These are phyloP conservation scores for Yarrowia deformans DNA, from an alignment of 805 yeast genomes.

Conservation along the genomic window DNA sequence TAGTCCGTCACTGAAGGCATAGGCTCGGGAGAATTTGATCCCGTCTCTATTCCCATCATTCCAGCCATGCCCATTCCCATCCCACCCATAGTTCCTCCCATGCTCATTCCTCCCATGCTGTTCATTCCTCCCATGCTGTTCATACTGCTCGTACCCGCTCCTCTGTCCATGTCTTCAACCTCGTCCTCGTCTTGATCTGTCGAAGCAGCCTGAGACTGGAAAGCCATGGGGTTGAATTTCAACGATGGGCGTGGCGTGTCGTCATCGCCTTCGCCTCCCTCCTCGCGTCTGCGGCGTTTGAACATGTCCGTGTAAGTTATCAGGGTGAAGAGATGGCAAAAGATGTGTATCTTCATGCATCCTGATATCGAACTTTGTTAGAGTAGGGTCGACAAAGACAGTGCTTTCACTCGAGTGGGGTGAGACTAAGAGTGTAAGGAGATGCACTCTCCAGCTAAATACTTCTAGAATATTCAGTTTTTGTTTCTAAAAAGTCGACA, in stretches of 20 bases:
- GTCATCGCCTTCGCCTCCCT: constrained; percentile 1
- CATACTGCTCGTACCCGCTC: not conserved
- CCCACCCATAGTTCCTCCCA: not conserved
- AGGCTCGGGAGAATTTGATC: not conserved
- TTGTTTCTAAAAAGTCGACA: no score
- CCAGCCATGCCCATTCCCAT: constrained; percentile 7
- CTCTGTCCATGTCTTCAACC: not conserved
- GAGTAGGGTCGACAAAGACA: no score
- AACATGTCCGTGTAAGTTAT: constrained; percentile 1
- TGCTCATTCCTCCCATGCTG: constrained; percentile 2
- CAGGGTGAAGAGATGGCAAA: not conserved
- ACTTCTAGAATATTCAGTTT: no score
- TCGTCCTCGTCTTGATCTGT: not conserved
- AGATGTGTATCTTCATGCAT: not conserved
- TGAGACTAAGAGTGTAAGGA: no score
- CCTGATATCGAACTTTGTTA: constrained; percentile 6
- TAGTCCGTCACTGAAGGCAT: constrained; percentile 29
- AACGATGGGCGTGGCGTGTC: constrained; percentile 13
- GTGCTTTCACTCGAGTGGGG: no score
- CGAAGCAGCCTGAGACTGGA: not conserved
- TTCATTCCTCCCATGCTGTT: not conserved
- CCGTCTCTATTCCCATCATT: not conserved
- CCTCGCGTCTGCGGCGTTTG: constrained; percentile 28
- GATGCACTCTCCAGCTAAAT: no score
- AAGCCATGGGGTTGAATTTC: constrained; percentile 37